phyloP scores from a whole-genome alignment of 768 basidiomycete genomes.

The Leucocoprinus leucothites region DNA sequence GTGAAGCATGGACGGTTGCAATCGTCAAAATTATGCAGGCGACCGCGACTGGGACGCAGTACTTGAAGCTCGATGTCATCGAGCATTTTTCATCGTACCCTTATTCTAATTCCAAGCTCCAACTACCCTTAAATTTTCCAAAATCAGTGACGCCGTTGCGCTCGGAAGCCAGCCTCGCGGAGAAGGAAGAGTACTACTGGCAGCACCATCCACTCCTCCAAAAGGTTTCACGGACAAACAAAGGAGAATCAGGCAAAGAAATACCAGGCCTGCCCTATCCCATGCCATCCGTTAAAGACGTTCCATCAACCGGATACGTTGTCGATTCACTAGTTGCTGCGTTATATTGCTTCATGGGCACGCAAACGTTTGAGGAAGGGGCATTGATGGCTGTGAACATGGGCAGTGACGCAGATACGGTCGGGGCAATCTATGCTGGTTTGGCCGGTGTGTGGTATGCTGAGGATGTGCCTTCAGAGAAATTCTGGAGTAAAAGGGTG shows the following conservation, averaged over 20 bases:
- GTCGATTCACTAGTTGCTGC: conserved; percentile 38
- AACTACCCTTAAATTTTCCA: conserved; percentile 28
- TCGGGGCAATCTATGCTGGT: conserved; percentile 44
- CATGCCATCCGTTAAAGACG: conserved; percentile 26
- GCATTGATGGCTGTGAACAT: conserved; percentile 43
- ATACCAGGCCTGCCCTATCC: conserved; percentile 18
- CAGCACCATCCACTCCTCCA: conserved; percentile 33
- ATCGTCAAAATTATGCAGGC: conserved; percentile 32
- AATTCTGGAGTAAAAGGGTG: conserved; percentile 38
- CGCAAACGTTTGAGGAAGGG: conserved; percentile 40
- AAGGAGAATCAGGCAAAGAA: conserved; percentile 4
- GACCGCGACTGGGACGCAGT: conserved; percentile 16
- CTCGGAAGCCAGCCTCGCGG: conserved; percentile 16
- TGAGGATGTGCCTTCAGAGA: conserved; percentile 14
- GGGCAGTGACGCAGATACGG: conserved; percentile 42
- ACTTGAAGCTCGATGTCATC: conserved; percentile 38
- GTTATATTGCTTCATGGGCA: conserved; percentile 43
- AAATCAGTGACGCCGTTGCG: conserved; percentile 13
- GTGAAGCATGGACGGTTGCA: conserved; percentile 35
- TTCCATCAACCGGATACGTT: conserved; percentile 40
- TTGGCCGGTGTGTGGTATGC: conserved; percentile 44
- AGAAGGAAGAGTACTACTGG: conserved; percentile 31
- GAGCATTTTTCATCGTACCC: conserved; percentile 36
- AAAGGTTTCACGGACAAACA: conserved; percentile 19
- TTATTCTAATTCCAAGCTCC: conserved; percentile 29